Conservation (phyloP, 129 eudicot species). For the Flaveria bidentis region DNA sequence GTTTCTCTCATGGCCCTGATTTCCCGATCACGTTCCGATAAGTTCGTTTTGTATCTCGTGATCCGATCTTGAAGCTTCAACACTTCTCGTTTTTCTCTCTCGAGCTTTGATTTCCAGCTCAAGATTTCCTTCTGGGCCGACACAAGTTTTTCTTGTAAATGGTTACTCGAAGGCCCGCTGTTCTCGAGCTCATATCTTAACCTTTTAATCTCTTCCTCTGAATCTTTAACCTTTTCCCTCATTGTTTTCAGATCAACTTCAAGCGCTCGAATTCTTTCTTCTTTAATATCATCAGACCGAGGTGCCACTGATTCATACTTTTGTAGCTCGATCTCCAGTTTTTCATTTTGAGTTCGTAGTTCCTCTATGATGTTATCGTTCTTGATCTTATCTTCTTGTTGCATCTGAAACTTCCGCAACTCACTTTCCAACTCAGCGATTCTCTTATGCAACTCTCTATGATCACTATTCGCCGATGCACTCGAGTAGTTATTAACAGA, state of each 20-base stretch:
- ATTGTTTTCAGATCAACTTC: slow-evolving; percentile 47
- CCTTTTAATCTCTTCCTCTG: slow-evolving; percentile 53
- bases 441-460: slow-evolving; percentile 47
- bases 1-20: slow-evolving; percentile 69
- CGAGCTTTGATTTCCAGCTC: slow-evolving; percentile 63
- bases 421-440: slow-evolving; percentile 58
- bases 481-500: slow-evolving; percentile 66
- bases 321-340: slow-evolving; percentile 57
- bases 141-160: slow-evolving; percentile 58
- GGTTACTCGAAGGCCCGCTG: slow-evolving; percentile 34
- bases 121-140: slow-evolving; percentile 54
- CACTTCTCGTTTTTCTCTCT: slow-evolving; percentile 64
- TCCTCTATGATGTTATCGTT: slow-evolving; percentile 48
- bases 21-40: slow-evolving; percentile 86
- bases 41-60: slow-evolving; percentile 68
- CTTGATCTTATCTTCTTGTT: slow-evolving; percentile 41
- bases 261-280: slow-evolving; percentile 37
- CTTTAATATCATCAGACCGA: slow-evolving; percentile 28
- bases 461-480: slow-evolving; percentile 47
- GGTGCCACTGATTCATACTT: slow-evolving; percentile 36
- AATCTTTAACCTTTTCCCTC: slow-evolving; percentile 45
- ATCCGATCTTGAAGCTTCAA: slow-evolving; percentile 70
- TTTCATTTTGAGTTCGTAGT: slow-evolving; percentile 48
- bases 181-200: slow-evolving; percentile 51
- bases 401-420: slow-evolving; percentile 47